phyloP scores from a whole-genome alignment of 23 red algal species.

The Gracilariopsis chorda region DNA sequence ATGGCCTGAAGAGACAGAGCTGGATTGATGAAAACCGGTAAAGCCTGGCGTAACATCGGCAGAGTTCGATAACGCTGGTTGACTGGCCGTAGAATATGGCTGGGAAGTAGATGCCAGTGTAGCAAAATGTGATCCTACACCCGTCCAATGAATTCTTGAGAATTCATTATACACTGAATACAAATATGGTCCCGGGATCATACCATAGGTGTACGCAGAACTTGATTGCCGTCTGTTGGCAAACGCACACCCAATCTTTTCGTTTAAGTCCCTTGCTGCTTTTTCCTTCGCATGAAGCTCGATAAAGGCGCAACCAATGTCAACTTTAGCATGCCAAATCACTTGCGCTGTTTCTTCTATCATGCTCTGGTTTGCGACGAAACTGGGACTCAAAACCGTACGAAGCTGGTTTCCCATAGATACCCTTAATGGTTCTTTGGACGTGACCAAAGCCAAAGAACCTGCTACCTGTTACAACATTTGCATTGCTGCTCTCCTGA shows the following conservation, averaged over 20 bases:
- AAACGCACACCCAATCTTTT: slow-evolving; percentile 36
- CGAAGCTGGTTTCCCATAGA: slow-evolving; percentile 79
- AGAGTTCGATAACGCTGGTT: neutral
- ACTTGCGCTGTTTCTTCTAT: slow-evolving; percentile 84
- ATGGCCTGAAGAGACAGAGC: neutral
- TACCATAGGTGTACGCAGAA: neutral
- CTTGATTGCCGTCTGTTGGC: slow-evolving; percentile 9
- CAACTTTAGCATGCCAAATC: slow-evolving; percentile 73
- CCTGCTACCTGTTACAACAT: slow-evolving; percentile 85
- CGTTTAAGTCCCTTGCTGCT: slow-evolving; percentile 56
- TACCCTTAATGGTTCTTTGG: slow-evolving; percentile 82
- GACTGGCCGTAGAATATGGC: neutral
- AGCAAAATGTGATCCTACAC: slow-evolving; percentile 35
- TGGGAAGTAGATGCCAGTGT: neutral
- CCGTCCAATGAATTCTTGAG: neutral
- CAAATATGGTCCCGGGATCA: neutral
- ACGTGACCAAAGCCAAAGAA: slow-evolving; percentile 85
- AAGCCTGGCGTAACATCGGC: neutral
- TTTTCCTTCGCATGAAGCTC: slow-evolving; percentile 73
- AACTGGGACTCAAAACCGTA: slow-evolving; percentile 19
- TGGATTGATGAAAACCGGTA: neutral
- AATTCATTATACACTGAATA: slow-evolving; percentile 53
- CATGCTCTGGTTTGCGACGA: slow-evolving; percentile 19
- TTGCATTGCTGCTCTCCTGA: slow-evolving; percentile 48
- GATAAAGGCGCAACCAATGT: slow-evolving; percentile 86